phyloP scores from a whole-genome alignment of 108 stramenopile species.

The Epithemia pelagica region DNA sequence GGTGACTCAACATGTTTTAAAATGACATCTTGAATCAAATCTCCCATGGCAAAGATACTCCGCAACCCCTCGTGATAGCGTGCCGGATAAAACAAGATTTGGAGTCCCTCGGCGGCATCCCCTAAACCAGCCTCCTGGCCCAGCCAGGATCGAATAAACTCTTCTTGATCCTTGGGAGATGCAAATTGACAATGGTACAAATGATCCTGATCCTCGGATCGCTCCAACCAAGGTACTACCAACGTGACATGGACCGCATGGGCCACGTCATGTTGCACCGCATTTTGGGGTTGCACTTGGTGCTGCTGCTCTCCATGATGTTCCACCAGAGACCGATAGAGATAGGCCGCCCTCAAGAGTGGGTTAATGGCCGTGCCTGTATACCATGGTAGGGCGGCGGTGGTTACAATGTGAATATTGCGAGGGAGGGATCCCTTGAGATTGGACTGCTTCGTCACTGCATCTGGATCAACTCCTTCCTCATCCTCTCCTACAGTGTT shows the following conservation, averaged over 20 bases:
- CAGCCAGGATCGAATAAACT: conserved; percentile 67
- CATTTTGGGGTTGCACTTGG: background rate
- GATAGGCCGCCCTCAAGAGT: conserved; percentile 75
- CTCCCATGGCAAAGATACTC: conserved; percentile 81
- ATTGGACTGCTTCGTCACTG: conserved; percentile 58
- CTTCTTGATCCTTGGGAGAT: conserved; percentile 60
- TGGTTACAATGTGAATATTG: conserved; percentile 72
- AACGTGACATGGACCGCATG: conserved; percentile 49
- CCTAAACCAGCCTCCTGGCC: conserved; percentile 50
- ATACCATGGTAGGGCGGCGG: conserved; percentile 80
- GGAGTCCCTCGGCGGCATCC: conserved; percentile 49
- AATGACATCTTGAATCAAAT: conserved; percentile 40
- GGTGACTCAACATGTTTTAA: background rate
- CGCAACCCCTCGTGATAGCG: conserved; percentile 61
- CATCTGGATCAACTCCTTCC: conserved; percentile 23
- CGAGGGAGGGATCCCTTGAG: conserved; percentile 32
- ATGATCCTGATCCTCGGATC: conserved; percentile 56
- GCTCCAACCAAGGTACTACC: conserved; percentile 84
- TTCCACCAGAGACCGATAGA: conserved; percentile 31
- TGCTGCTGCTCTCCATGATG: conserved; percentile 13
- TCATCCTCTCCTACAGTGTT: conserved; percentile 7
- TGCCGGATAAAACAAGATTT: conserved; percentile 68
- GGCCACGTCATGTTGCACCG: background rate
- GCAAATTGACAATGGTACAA: conserved; percentile 49
- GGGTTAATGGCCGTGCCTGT: conserved; percentile 88